Percentiles rank a stretch among this genome's conserved stretches.
Conservation (phyloP, 331 rosid species). For the Cucumis variabilis region DNA sequence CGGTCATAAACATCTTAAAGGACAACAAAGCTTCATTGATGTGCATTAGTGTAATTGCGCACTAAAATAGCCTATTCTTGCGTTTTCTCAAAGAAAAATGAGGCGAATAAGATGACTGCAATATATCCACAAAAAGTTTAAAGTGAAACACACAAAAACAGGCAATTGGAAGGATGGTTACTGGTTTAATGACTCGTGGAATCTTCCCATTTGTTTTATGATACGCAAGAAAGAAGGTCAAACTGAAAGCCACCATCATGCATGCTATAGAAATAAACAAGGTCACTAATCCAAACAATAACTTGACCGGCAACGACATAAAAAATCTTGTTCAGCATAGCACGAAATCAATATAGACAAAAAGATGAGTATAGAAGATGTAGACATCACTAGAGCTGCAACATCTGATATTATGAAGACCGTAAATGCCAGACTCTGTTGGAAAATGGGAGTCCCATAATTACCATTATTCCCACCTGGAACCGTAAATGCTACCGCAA, state of each 20-base stretch:
- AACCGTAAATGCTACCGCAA: conserved; percentile 1
- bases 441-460: background rate
- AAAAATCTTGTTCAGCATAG: conserved; percentile 24
- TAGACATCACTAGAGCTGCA: background rate
- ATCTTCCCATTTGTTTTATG: background rate
- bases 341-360: conserved; percentile 1
- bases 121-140: too few species aligned
- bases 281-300: background rate
- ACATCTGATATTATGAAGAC: conserved; percentile 18
- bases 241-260: conserved; percentile 17
- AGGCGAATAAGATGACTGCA: too few species aligned
- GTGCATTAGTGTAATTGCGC: too few species aligned
- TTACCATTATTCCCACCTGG: background rate
- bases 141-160: background rate
- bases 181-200: background rate
- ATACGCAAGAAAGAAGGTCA: background rate
- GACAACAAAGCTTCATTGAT: too few species aligned
- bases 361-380: conserved; percentile 21
- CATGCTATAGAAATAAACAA: background rate
- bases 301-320: conserved; percentile 1
- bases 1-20: too few species aligned
- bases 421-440: background rate
- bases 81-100: too few species aligned
- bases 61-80: too few species aligned
- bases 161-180: background rate